A percentile compares a stretch with the other conserved stretches of the same genome.
Evolutionary conservation across 1,284 basidiomycete species (phyloP).

Genomic region (Moniliophthora roreri): DNA sequence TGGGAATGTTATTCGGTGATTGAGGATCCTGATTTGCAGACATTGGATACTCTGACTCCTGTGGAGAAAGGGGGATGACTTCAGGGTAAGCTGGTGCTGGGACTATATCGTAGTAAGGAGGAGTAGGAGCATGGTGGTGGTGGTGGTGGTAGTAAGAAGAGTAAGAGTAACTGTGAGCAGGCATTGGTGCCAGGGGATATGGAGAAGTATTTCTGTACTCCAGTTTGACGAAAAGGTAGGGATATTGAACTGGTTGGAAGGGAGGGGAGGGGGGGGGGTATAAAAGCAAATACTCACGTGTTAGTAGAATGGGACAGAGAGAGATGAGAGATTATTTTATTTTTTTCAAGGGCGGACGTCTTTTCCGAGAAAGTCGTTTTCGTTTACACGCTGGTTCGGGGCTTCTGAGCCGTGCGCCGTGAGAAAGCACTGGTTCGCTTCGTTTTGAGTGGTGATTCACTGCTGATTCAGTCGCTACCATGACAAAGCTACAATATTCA

Average conservation of each 20-base stretch:
- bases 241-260: not conserved
- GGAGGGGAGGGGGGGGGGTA: not conserved
- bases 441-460: too few species aligned
- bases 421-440: too few species aligned
- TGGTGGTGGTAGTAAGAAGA: constrained; percentile 37
- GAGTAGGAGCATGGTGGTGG: constrained; percentile 25
- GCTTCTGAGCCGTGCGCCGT: too few species aligned
- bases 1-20: constrained; percentile 45
- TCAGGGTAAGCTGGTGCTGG: constrained; percentile 27
- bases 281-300: constrained; percentile 21
- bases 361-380: constrained; percentile 1
- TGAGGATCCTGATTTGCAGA: constrained; percentile 34
- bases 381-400: not conserved
- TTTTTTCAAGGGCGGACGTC: not conserved
- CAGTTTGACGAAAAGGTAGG: not conserved
- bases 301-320: not conserved
- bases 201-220: constrained; percentile 11
- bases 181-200: constrained; percentile 20
- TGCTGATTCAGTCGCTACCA: too few species aligned
- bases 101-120: constrained; percentile 27
- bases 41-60: constrained; percentile 31
- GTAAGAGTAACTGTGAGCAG: constrained; percentile 32
- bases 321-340: too few species aligned
- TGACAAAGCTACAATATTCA: too few species aligned
- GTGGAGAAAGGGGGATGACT: constrained; percentile 23